These are phyloP conservation scores for Ceriops decandra DNA, from an alignment of 345 rosid species.

Conservation along the genomic window DNA sequence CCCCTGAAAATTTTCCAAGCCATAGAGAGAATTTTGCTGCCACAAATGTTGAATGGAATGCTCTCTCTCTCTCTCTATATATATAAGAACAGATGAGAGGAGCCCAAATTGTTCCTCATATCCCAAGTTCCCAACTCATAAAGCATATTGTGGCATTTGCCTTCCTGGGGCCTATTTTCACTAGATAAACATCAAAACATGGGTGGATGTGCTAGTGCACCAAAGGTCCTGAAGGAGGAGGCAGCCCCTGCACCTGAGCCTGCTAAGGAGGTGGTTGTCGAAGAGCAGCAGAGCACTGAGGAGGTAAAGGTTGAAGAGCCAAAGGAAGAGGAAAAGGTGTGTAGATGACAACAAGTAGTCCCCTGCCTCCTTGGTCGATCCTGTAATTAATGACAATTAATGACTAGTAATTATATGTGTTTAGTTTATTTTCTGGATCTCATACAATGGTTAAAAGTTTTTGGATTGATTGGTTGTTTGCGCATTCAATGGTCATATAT, in stretches of 20 bases:
- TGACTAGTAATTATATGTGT: not conserved
- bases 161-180: not conserved
- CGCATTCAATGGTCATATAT: not conserved
- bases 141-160: not conserved
- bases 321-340: not conserved
- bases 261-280: not conserved
- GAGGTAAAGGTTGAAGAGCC: not conserved
- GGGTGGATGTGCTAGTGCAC: conserved; percentile 15
- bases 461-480: not conserved
- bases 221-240: not conserved
- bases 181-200: not conserved
- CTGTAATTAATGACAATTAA: not conserved
- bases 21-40: not conserved
- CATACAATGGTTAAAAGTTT: too few species aligned
- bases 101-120: not conserved
- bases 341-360: not conserved
- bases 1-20: not conserved
- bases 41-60: too few species aligned
- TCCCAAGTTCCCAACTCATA: not conserved
- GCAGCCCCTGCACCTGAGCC: not conserved
- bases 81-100: not conserved
- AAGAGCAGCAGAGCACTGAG: not conserved
- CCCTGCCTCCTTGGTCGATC: conserved; percentile 1
- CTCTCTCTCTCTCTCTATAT: not conserved
- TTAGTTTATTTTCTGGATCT: too few species aligned